Evolutionary conservation across 495 filamentous ascomycete genomes (phyloP), one percentile per base, ranked within the genome.

Genomic region (Annulohypoxylon maeteangense): DNA sequence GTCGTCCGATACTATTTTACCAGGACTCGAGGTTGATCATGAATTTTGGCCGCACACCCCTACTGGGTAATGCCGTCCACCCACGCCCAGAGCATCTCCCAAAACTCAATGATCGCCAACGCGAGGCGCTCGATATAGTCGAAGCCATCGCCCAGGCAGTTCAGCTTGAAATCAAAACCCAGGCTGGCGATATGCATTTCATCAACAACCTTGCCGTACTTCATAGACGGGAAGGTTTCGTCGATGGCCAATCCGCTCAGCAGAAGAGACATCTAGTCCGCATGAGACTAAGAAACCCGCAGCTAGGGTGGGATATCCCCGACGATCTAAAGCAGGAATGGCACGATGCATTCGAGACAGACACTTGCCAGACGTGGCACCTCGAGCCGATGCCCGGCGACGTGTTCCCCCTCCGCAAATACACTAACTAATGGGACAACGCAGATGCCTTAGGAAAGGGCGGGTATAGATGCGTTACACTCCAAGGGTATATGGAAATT

Each of bases 171-270:
- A 81, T 90, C 48, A 77, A 81, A 62, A 82, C 80, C 4, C 79
- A 85, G 66, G 83, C 84, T 20, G 91, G 91, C 18, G 91, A 94
- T 78, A 85, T 93, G 64, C 88, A 89, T 70, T 91, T 90, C 77
- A 86, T 91, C 78, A 93, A 94, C 78, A 93, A 94, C 74, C 81
- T 93, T 47, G 85, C 85, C 34, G 79, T 93, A 53, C 84, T 93
- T 61, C 91, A 94, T 79, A 86, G 84, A 32, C 86, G 89, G 45
- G 85, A 88, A 68, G 87, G 83, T 56, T 91, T 90, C 67, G 79
- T 82, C 54, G 83, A 90, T 55, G 80, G 83, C 40, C 62, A 80
- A 59, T 72, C 72, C 11, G 51, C 78, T 18, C 72, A 74, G 7
- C 77, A 81, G 65, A 83, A 82, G 76, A 79, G 83, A 45, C 83